Evolutionary conservation across 306 rosid species (phyloP), one percentile per base, ranked within the genome.

Genomic region (Lagenaria siceraria): DNA sequence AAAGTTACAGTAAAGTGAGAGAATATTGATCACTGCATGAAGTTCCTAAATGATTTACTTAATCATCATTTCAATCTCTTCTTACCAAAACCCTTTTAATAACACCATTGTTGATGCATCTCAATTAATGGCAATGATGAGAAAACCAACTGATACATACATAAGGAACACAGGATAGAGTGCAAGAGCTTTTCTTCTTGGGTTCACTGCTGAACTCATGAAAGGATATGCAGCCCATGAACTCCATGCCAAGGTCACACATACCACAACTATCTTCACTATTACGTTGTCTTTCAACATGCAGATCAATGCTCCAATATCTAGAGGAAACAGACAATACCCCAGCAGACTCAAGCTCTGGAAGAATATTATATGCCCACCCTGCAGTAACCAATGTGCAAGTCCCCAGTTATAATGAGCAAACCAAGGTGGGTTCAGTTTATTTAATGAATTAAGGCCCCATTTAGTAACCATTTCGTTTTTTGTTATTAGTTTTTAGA

Each of bases 161-260:
- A 95, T 85, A 77, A 95, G 97, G 78, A 95, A 92, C 79, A 95
- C 98, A 25, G 98, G 98, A 82, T 95, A 95, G 18, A 95, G 96
- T 1, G 98, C 98, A 52, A 95, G 98, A 52, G 99, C 99, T 84
- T 95, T 95, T 85, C 99, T 91, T 86, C 99, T 89, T 2, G 99
- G 99, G 84, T 92, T 95, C 80, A 95, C 99, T 29, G 97, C 99
- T 71, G 99, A 85, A 58, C 99, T 95, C 97, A 95, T 95, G 87
- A 92, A 95, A 79, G 99, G 99, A 79, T 95, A 95, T 25, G 99
- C 99, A 19, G 99, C 92, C 99, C 99, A 95, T 19, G 97, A 92
- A 76, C 99, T 95, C 99, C 99, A 95, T 18, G 96, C 97, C 84
- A 95, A 77, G 29, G 99, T 89, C 82, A 95, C 96, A 65, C 91